Base-by-base conservation (phyloP, 441 rosid genomes). In the Croton laevigatus region DNA sequence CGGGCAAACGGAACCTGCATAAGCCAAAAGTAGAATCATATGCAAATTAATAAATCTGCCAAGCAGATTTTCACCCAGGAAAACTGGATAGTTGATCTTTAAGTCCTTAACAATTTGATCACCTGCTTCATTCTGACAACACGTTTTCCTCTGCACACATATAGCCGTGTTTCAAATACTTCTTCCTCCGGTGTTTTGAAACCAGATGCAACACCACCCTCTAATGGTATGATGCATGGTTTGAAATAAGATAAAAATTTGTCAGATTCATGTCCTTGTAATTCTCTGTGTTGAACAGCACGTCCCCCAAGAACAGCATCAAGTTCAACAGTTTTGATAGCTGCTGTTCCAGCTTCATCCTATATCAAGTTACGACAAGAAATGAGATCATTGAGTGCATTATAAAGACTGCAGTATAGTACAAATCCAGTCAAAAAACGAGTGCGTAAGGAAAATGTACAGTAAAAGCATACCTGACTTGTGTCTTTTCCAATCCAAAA, bases 271-370 rank as follows among this genome's bases (percentile, higher is more conserved):
- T 91, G 90, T 69, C 99, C 97, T 72, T 96, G 99, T 73, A 93
- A 78, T 80, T 96, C 99, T 69, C 99, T 80, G 82, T 96, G 93
- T 84, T 93, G 99, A 71, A 96, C 97, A 62, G 98, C 98, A 65
- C 98, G 97, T 61, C 99, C 98, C 70, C 99, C 99, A 67, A 93
- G 94, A 78, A 65, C 86, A 19, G 97, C 89, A 82, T 96, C 99
- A 63, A 96, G 96, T 78, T 96, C 98, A 58, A 96, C 91, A 67
- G 98, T 86, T 79, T 96, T 96, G 71, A 93, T 86, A 71, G 99
- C 99, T 61, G 97, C 97, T 23, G 98, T 89, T 82, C 99, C 98
- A 74, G 98, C 85, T 82, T 93, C 99, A 85, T 96, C 99, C 98
- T 96, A 72, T 54, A 52, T 32, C 54, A 44, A 55, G 44, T 58